These are phyloP conservation scores for Zizania palustris DNA, from an alignment of 202 grass and related monocot species.

Conservation along the genomic window DNA sequence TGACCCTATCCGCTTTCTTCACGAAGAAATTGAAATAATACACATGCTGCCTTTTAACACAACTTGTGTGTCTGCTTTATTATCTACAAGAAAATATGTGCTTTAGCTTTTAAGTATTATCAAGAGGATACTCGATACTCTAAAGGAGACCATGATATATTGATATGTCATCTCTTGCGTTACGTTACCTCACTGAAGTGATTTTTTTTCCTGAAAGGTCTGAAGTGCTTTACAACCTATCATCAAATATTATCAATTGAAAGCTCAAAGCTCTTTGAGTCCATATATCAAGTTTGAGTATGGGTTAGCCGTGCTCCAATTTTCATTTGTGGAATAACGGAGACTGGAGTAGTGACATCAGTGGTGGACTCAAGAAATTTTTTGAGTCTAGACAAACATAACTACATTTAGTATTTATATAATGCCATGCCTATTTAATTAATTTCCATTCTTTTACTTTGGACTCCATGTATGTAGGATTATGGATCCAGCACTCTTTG, in stretches of 20 bases:
- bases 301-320: slow-evolving; percentile 14
- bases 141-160: background rate
- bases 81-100: slow-evolving; percentile 49
- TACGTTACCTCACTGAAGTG: slow-evolving; percentile 4
- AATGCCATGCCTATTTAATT: background rate
- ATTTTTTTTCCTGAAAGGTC: no score
- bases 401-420: no score
- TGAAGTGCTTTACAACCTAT: slow-evolving; percentile 21
- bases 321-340: no score
- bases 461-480: slow-evolving; percentile 7
- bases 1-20: slow-evolving; percentile 40
- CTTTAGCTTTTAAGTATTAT: slow-evolving; percentile 50
- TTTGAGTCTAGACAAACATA: no score
- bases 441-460: background rate
- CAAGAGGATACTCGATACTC: background rate
- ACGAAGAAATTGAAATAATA: slow-evolving; percentile 57
- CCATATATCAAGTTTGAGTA: background rate
- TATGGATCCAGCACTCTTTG: background rate
- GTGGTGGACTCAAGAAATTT: no score
- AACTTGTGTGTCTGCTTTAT: slow-evolving; percentile 30
- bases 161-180: slow-evolving; percentile 13
- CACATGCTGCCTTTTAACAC: background rate
- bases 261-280: background rate
- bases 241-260: slow-evolving; percentile 8
- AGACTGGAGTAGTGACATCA: no score